Evolutionary conservation across 257 asterid species (phyloP).

Genomic region (Solanum sparsipilum): DNA sequence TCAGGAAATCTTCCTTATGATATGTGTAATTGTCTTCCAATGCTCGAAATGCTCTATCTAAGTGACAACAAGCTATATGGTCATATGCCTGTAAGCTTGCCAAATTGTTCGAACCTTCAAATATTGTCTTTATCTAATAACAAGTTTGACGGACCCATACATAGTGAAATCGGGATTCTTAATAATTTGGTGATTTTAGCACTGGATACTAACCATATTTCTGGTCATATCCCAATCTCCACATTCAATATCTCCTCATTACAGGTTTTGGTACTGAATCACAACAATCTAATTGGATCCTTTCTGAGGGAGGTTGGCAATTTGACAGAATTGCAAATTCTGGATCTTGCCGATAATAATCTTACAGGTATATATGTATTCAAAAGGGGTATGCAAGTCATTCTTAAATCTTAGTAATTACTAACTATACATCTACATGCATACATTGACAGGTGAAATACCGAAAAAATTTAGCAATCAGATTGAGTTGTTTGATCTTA

Average conservation of each 20-base stretch:
- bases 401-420: too few relatives aligned
- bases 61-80: background rate
- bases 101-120: background rate
- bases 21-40: background rate
- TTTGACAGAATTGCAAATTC: background rate
- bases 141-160: background rate
- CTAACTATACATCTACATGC: background rate
- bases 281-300: background rate
- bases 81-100: background rate
- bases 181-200: background rate
- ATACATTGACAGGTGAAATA: background rate
- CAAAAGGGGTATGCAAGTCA: too few relatives aligned
- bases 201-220: background rate
- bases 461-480: background rate
- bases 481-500: background rate
- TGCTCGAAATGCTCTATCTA: background rate
- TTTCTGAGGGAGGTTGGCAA: background rate
- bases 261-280: background rate
- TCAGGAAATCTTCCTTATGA: background rate
- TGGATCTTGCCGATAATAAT: too few relatives aligned
- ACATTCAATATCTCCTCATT: background rate
- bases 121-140: too few relatives aligned
- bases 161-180: background rate
- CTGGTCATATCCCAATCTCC: background rate
- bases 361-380: background rate